Percentiles rank a stretch among this genome's conserved stretches.
These are phyloP conservation scores for Ensete glaucum DNA, from an alignment of 176 grass and related monocot species.

Conservation along the genomic window DNA sequence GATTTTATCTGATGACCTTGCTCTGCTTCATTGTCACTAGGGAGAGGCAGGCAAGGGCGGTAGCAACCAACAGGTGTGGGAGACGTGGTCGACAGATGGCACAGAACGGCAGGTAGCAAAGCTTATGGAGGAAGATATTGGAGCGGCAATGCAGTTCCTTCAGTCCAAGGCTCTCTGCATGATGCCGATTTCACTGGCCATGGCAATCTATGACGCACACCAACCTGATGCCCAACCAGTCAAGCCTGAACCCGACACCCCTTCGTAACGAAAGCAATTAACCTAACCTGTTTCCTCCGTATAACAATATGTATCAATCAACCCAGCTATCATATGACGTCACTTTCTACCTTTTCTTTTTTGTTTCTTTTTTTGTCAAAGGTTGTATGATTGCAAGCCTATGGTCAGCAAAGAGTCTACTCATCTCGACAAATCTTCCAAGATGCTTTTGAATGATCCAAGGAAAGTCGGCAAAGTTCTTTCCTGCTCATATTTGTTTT, in stretches of 20 bases:
- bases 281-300: background rate
- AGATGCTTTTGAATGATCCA: background rate
- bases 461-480: too few relatives aligned
- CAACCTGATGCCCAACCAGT: conserved; percentile 56
- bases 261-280: conserved; percentile 25
- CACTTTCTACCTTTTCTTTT: conserved; percentile 13
- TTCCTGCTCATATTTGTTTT: conserved; percentile 43
- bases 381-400: conserved; percentile 50
- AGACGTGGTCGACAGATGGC: conserved; percentile 96
- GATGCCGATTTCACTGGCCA: conserved; percentile 95
- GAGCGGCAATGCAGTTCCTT: conserved; percentile 92
- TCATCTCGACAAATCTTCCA: conserved; percentile 15
- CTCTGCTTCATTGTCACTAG: conserved; percentile 40
- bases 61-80: conserved; percentile 80
- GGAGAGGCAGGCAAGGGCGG: conserved; percentile 81
- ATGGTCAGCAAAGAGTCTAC: conserved; percentile 28
- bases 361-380: conserved; percentile 28
- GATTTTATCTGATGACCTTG: conserved; percentile 32
- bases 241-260: conserved; percentile 86
- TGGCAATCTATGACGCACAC: conserved; percentile 92
- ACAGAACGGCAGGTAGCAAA: conserved; percentile 90
- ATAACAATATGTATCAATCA: too few relatives aligned
- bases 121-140: conserved; percentile 92
- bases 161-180: conserved; percentile 98
- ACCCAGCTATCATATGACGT: too few relatives aligned